phyloP scores from a whole-genome alignment of 2,329 filamentous ascomycete species.

The Graphilbum ipis-grandicollis region DNA sequence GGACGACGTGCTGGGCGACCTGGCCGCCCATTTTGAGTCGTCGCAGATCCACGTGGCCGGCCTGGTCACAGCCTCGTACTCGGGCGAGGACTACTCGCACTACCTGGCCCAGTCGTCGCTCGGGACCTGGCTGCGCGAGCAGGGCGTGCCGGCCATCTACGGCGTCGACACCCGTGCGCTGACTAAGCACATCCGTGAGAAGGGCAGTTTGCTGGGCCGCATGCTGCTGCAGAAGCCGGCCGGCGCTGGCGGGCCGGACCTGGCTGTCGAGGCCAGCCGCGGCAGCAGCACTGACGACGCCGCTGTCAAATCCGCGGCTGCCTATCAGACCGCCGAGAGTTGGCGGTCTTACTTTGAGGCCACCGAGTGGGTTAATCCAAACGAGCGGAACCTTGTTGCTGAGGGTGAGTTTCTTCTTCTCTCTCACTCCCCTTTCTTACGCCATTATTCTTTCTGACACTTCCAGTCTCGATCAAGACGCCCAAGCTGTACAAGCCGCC shows the following conservation, averaged over 20 bases:
- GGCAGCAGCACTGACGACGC: neutral
- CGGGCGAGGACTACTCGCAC: constrained; percentile 90
- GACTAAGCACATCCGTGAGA: constrained; percentile 83
- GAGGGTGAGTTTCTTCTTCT: constrained; percentile 93
- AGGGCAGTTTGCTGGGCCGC: constrained; percentile 91
- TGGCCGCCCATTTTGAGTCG: constrained; percentile 88
- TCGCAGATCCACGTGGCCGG: constrained; percentile 86
- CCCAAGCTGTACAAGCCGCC: constrained; percentile 75
- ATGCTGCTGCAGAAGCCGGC: constrained; percentile 53
- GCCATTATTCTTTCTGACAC: too few species aligned
- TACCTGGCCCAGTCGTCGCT: constrained; percentile 81
- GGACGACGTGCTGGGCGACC: constrained; percentile 68
- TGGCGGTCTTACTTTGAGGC: constrained; percentile 51
- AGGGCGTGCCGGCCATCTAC: constrained; percentile 84
- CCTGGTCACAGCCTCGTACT: constrained; percentile 78
- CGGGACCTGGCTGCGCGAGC: constrained; percentile 90
- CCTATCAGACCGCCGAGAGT: constrained; percentile 19
- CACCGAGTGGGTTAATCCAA: constrained; percentile 81
- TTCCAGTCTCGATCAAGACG: constrained; percentile 66
- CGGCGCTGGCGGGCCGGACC: constrained; percentile 14
- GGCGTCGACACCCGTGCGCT: constrained; percentile 85
- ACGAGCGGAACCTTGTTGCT: constrained; percentile 79
- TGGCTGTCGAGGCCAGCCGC: neutral
- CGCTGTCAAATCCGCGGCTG: constrained; percentile 10
- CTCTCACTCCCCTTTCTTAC: too few species aligned